These are phyloP conservation scores for Sporothrix inflata DNA, from an alignment of 2,329 filamentous ascomycete species.

Conservation along the genomic window DNA sequence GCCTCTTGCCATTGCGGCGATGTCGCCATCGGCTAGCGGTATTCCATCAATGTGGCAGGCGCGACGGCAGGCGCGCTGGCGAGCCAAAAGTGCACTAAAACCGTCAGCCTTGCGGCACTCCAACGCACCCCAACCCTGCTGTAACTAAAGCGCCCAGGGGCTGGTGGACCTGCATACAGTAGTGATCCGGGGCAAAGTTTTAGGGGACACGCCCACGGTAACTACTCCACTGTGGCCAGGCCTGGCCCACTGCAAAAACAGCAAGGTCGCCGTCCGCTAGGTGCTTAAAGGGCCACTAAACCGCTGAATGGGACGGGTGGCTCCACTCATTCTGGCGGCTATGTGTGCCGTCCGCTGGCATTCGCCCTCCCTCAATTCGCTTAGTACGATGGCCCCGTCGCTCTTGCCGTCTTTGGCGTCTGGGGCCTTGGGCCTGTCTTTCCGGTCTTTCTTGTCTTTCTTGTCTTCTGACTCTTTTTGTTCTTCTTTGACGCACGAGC, in stretches of 20 bases:
- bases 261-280: constrained; percentile 23
- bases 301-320: not conserved
- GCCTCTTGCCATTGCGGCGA: constrained; percentile 18
- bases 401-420: not conserved
- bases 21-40: constrained; percentile 30
- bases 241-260: constrained; percentile 13
- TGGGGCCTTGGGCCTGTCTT: not conserved
- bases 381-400: constrained; percentile 10
- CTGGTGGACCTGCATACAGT: not conserved
- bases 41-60: constrained; percentile 24
- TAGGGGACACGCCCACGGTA: not conserved
- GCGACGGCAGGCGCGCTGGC: not conserved
- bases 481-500: constrained; percentile 13
- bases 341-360: not conserved
- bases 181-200: constrained; percentile 22
- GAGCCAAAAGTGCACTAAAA: constrained; percentile 15
- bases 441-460: constrained; percentile 19
- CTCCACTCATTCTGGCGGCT: constrained; percentile 10
- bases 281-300: constrained; percentile 2
- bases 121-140: constrained; percentile 11
- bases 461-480: constrained; percentile 13
- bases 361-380: constrained; percentile 8
- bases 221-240: constrained; percentile 6
- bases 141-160: not conserved
- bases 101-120: constrained; percentile 28